Evolutionary conservation across 108 stramenopile species (phyloP), one percentile per base, ranked within the genome.

Genomic region (Cyclotella kingstonii): DNA sequence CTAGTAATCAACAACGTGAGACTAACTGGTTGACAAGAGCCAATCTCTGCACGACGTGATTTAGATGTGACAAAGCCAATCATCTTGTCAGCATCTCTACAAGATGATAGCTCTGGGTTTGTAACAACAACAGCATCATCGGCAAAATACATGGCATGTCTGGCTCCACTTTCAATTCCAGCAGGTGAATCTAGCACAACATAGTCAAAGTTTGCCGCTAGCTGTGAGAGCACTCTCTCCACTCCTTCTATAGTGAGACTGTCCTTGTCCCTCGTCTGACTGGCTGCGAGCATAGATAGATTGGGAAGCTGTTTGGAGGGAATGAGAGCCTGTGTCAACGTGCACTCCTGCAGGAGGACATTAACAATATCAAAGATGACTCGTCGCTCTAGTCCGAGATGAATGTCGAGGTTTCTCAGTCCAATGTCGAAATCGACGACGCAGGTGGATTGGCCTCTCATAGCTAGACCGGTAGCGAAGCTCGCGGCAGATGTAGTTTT

Each of bases 341-440:
- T 72, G 67, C 85, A 86, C 36, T 86, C 82, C 26, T 49, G 47
- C 51, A 61, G 46, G 28, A 86, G 26, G 21, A 83, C 82, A 53
- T 86, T 68, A 54, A 86, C 80, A 46, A 86, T 77, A 51, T 86
- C 84, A 45, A 86, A 86, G 17, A 86, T 76, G 2, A 86, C 84
- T 29, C 84, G 73, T 2, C 84, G 77, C 46, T 86, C 84, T 22
- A 68, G 55, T 15, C 84, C 84, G 22, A 86, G 59, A 62, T 86
- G 82, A 35, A 86, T 72, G 63, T 86, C 82, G 29, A 86, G 47
- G 55, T 86, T 86, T 19, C 84, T 73, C 44, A 86, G 30, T 0
- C 84, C 84, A 49, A 86, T 81, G 44, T 86, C 82, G 54, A 86
- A 86, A 41, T 86, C 84, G 27, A 86, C 80, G 0, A 86, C 84